Evolutionary conservation across 495 filamentous ascomycete species (phyloP).

Genomic region (Aspergillus sparsus): DNA sequence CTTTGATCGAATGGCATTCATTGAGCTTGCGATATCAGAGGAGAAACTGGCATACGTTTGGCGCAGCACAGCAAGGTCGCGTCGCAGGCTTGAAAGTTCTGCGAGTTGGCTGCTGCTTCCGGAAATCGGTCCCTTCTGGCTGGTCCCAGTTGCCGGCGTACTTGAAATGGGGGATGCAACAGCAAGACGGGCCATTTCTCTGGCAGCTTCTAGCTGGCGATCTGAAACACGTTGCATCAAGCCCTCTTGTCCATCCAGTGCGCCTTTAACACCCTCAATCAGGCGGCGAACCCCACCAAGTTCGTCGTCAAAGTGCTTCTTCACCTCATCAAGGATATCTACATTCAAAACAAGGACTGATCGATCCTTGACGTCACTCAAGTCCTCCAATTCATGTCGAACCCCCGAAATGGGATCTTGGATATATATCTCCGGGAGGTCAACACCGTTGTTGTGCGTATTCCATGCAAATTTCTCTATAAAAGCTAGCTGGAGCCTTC

Average conservation of each 20-base stretch:
- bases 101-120: constrained; percentile 58
- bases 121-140: constrained; percentile 28
- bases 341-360: constrained; percentile 92
- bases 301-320: constrained; percentile 92
- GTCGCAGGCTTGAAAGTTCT: constrained; percentile 79
- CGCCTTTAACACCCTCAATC: constrained; percentile 77
- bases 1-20: constrained; percentile 77
- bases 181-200: constrained; percentile 83
- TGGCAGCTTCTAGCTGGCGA: constrained; percentile 84
- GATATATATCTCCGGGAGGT: constrained; percentile 95
- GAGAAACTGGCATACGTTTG: constrained; percentile 92
- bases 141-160: constrained; percentile 20
- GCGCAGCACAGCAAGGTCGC: constrained; percentile 87
- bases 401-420: constrained; percentile 94
- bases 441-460: constrained; percentile 87
- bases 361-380: constrained; percentile 92
- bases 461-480: constrained; percentile 99
- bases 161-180: constrained; percentile 57
- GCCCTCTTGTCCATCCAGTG: constrained; percentile 75
- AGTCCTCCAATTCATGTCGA: constrained; percentile 91
- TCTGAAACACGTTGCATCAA: constrained; percentile 87
- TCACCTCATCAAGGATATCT: constrained; percentile 94
- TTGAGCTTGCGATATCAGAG: constrained; percentile 82
- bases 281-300: constrained; percentile 76
- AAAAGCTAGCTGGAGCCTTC: constrained; percentile 90